Base-by-base conservation (phyloP, 129 eudicot species). In the Calendula officinalis region DNA sequence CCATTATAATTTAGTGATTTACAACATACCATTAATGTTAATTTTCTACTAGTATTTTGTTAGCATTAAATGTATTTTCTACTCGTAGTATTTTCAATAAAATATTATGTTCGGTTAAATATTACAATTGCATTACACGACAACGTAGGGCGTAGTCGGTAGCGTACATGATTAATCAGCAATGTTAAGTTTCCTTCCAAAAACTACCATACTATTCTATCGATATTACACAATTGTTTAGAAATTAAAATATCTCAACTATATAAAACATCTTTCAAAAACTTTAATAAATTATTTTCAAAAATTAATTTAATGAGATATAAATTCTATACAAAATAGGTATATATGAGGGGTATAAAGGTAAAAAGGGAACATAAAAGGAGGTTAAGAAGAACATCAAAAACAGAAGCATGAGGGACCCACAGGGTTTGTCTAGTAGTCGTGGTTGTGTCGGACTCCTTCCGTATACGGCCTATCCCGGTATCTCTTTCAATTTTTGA, bases 381-480 rank as follows among this genome's bases (percentile, higher is more conserved):
- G 52, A 32, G 3, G 73, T 43, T 66, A 37, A 65, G 38, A 36
- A 49, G 47, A 34, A 37, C 48, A 66, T 15, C 6, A 47, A 12
- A 51, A 40, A 36, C 67, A 69, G 48, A 72, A 63, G 33, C 65
- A 72, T 7, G 30, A 4, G 71, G 70, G 77, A 54, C 77, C 71
- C 65, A 10, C 17, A 47, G 1, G n/a, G 12, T 12, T 48, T 58
- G 75, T 69, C 50, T 6, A 38, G 34, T 55, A 64, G 71, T 64
- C 66, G 34, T 56, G 66, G 64, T 43, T 44, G 57, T 72, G 71
- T 72, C 77, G 70, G 77, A 72, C 77, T 63, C 58, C 27, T 63
- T 72, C 77, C 77, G 77, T 72, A 72, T 72, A 72, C 71, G 77
- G 77, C 59, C 57, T 55, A 3, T 30, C 8, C 58, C 37, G 13